phyloP scores from a whole-genome alignment of 306 rosid species.

The Quercus cerris region DNA sequence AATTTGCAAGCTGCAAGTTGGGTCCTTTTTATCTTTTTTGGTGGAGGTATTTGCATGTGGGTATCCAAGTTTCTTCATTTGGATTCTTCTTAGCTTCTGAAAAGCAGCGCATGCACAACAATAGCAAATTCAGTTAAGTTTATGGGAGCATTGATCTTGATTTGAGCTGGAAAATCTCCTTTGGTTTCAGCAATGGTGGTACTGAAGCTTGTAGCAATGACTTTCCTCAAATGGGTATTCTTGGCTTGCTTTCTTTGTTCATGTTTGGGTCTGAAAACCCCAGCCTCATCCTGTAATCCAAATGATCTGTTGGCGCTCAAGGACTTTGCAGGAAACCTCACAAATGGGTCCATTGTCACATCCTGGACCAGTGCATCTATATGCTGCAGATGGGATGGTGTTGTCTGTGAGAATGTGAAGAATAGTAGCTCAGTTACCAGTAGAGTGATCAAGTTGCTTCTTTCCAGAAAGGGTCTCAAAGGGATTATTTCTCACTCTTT shows the following conservation, averaged over 20 bases:
- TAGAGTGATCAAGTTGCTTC: constrained; percentile 58
- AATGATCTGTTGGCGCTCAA: constrained; percentile 56
- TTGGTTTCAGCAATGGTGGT: constrained; percentile 42
- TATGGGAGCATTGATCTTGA: constrained; percentile 35
- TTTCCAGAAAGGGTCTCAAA: constrained; percentile 53
- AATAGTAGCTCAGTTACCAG: constrained; percentile 23
- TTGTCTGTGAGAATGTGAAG: constrained; percentile 46
- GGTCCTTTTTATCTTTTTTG: neutral
- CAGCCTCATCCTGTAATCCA: constrained; percentile 42
- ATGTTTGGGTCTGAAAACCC: constrained; percentile 33
- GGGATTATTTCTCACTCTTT: constrained; percentile 56
- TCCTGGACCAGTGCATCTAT: constrained; percentile 46
- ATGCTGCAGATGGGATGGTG: constrained; percentile 76
- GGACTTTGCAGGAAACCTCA: constrained; percentile 59
- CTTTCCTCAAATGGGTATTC: constrained; percentile 41
- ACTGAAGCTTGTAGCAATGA: constrained; percentile 28
- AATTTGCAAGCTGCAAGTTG: constrained; percentile 38
- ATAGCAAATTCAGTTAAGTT: constrained; percentile 21
- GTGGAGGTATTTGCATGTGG: constrained; percentile 8
- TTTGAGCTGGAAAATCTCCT: constrained; percentile 30
- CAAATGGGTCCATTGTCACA: constrained; percentile 35
- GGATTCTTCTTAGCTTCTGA: constrained; percentile 20
- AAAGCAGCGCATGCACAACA: constrained; percentile 19
- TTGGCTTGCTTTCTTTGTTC: constrained; percentile 45
- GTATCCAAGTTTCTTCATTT: constrained; percentile 33